Base-by-base conservation (phyloP, 179 eudicot species). In the Vitellaria paradoxa region DNA sequence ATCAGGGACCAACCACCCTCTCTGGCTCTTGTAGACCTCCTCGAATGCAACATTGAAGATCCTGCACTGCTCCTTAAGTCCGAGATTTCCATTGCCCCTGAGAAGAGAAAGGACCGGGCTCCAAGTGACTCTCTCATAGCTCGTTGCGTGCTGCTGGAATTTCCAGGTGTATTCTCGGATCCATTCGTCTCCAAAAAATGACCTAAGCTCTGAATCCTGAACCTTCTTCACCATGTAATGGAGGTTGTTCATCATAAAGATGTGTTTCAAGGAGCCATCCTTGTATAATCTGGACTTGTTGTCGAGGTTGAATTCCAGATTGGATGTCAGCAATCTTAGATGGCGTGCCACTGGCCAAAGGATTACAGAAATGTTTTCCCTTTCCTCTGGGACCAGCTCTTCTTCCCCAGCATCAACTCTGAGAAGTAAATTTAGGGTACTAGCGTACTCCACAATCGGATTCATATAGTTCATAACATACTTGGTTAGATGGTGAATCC, bases 401-500 rank as follows among this genome's bases (percentile, higher is more conserved):
- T 62, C 80, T 30, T 30, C 2, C 24, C 47, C 57, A 26, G 47
- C 67, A 14, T 46, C 59, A 13, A 18, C 83, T 61, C 77, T 81
- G 6, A 93, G 89, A 74, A 93, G 88, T n/a, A 56, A 73, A 76
- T 91, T 77, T 26, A 91, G 85, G 52, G 92, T 85, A 2, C 78
- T 73, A 40, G 79, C 78, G 68, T 88, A 88, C 21, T 82, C 92
- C 0, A 80, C 81, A 8, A 85, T 66, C 21, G 76, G 69, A 3
- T 77, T 86, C 86, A 93, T 76, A 76, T 90, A 93, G 76, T 94
- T 94, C 93, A 91, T 90, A 56, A 93, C 94, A 74, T 91, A 94
- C 68, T 81, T 89, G 15, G 97, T 87, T 14, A 94, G 82, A 23
- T 73, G 93, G 77, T 88, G 93, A 46, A 94, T 80, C 9, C 87